Conservation (phyloP, 495 filamentous ascomycete genomes). For the Elaphomyces granulatus region DNA sequence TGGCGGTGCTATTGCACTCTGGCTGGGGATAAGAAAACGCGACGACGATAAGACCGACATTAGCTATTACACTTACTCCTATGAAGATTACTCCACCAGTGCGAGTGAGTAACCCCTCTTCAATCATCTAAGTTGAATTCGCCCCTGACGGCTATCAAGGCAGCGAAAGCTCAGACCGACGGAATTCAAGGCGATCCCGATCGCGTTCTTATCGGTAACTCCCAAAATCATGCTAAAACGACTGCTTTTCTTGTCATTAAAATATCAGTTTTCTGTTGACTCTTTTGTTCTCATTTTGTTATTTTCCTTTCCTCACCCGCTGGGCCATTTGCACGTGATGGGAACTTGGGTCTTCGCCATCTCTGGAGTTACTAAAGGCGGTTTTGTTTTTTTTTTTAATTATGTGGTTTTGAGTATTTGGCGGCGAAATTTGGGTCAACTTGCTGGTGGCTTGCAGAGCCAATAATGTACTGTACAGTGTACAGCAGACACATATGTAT, state of each 20-base stretch:
- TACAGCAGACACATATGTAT: no score
- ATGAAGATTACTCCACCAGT: conserved; percentile 28
- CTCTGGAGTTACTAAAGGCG: no score
- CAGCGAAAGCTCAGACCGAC: conserved; percentile 36
- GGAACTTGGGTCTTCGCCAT: no score
- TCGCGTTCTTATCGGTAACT: conserved; percentile 22
- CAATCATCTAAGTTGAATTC: not conserved
- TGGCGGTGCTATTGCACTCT: conserved; percentile 50
- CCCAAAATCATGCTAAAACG: no score
- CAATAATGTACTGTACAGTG: no score
- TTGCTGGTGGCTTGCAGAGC: no score
- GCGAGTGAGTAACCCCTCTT: conserved; percentile 23
- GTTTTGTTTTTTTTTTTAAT: no score
- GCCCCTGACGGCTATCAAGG: conserved; percentile 22
- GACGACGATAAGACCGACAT: conserved; percentile 34
- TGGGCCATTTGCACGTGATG: no score
- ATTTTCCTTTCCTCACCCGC: no score
- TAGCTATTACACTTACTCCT: conserved; percentile 26
- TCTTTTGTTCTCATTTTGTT: not conserved
- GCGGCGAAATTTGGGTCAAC: no score
- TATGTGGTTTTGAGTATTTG: no score
- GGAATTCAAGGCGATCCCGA: conserved; percentile 29
- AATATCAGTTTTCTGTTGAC: not conserved
- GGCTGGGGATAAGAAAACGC: conserved; percentile 61
- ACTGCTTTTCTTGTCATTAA: not conserved